Percentiles rank a stretch among this genome's conserved stretches.
Evolutionary conservation across 305 asterid species (phyloP).

Genomic region (Stenogyne calaminthoides): DNA sequence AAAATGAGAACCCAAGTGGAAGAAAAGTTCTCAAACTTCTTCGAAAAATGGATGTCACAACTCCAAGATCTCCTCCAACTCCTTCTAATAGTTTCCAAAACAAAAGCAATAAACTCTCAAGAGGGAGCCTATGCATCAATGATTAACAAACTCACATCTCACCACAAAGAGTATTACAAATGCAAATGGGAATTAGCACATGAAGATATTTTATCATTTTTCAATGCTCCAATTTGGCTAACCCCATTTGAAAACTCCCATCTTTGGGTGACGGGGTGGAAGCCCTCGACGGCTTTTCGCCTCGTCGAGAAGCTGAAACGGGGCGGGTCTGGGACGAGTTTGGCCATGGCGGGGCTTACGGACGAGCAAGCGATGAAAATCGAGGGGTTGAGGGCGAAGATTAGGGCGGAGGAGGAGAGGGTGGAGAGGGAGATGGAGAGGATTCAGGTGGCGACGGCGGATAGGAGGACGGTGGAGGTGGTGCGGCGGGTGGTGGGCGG

Average conservation of each 20-base stretch:
- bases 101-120: not conserved
- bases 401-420: slow-evolving; percentile 55
- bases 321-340: not conserved
- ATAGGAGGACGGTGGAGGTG: slow-evolving; percentile 35
- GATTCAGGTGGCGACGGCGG: slow-evolving; percentile 50
- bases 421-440: slow-evolving; percentile 52
- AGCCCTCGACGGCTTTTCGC: slow-evolving; percentile 57
- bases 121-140: slow-evolving; percentile 21
- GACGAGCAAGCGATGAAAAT: slow-evolving; percentile 50
- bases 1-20: slow-evolving; percentile 40
- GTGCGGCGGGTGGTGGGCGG: not conserved
- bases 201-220: slow-evolving; percentile 56
- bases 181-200: slow-evolving; percentile 64
- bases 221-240: slow-evolving; percentile 49
- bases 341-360: slow-evolving; percentile 18
- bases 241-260: slow-evolving; percentile 52
- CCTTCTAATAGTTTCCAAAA: slow-evolving; percentile 24
- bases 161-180: slow-evolving; percentile 62
- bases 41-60: slow-evolving; percentile 59
- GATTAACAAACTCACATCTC: slow-evolving; percentile 49
- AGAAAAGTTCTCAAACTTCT: slow-evolving; percentile 45
- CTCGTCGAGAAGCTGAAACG: slow-evolving; percentile 32
- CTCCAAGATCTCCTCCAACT: slow-evolving; percentile 47
- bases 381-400: slow-evolving; percentile 42
- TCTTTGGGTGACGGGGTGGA: slow-evolving; percentile 75